phyloP scores from a whole-genome alignment of 2,329 filamentous ascomycete species.

The Nigrospora oryzae region DNA sequence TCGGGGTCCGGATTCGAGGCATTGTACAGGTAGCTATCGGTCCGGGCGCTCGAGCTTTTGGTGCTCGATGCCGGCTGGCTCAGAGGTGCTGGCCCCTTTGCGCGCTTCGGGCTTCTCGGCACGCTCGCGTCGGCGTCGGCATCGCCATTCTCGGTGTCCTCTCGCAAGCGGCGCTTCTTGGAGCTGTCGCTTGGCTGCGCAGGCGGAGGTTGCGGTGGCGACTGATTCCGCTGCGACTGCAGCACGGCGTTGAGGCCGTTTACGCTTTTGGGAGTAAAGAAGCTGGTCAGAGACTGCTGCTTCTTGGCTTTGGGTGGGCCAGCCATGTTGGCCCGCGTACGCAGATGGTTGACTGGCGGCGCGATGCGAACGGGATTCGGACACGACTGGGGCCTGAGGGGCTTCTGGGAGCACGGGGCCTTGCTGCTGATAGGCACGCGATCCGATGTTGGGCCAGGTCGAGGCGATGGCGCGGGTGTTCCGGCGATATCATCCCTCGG shows the following conservation, averaged over 20 bases:
- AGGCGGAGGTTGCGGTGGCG: not conserved
- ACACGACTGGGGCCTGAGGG: too few species aligned
- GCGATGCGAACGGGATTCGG: too few species aligned
- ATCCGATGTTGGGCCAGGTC: too few species aligned
- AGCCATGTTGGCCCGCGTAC: slow-evolving; percentile 19
- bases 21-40: slow-evolving; percentile 44
- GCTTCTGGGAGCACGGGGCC: too few species aligned
- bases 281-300: slow-evolving; percentile 78
- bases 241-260: slow-evolving; percentile 33
- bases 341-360: too few species aligned
- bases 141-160: not conserved
- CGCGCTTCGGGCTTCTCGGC: slow-evolving; percentile 24
- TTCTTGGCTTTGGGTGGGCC: slow-evolving; percentile 46
- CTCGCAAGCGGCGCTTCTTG: slow-evolving; percentile 42
- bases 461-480: too few species aligned
- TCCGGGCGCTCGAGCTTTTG: slow-evolving; percentile 27
- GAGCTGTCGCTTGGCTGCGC: slow-evolving; percentile 12
- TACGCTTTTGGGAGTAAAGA: slow-evolving; percentile 61
- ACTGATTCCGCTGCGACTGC: slow-evolving; percentile 19
- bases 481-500: too few species aligned
- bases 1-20: slow-evolving; percentile 27
- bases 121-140: slow-evolving; percentile 14
- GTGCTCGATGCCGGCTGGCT: not conserved
- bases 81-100: slow-evolving; percentile 9
- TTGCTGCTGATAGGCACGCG: too few species aligned